Conservation (phyloP, 202 grass and related monocot species). For the Setaria italica region DNA sequence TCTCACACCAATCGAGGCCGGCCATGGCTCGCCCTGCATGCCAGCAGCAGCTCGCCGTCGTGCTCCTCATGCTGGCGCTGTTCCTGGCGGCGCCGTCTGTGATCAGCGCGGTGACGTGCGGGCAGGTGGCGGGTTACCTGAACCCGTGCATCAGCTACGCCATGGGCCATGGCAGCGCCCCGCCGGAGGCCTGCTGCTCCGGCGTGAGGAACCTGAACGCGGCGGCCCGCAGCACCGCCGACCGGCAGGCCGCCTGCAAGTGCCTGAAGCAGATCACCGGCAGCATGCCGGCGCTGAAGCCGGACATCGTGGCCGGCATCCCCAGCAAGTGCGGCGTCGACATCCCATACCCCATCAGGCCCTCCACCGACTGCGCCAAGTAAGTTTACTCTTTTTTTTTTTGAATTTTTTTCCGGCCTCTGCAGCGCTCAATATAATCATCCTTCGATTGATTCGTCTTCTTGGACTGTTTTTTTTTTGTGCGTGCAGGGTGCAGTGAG, state of each 20-base stretch:
- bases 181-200: constrained; percentile 38
- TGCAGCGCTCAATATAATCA: too few species aligned
- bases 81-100: neutral
- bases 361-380: neutral
- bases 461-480: too few species aligned
- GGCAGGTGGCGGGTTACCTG: neutral
- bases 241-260: constrained; percentile 51
- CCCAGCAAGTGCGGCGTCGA: neutral
- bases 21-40: neutral
- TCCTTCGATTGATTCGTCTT: too few species aligned
- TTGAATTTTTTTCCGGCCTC: too few species aligned
- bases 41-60: neutral
- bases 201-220: constrained; percentile 20
- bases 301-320: neutral
- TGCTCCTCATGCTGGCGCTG: neutral
- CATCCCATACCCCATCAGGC: neutral
- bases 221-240: neutral
- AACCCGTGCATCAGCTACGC: constrained; percentile 27
- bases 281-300: constrained; percentile 3
- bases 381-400: neutral
- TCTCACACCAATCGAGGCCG: neutral
- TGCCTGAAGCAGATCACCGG: constrained; percentile 50
- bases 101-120: constrained; percentile 39
- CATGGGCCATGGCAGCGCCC: neutral
- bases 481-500: too few species aligned